These are phyloP conservation scores for Phytophthora pseudosyringae DNA, from an alignment of 352 stramenopile species.

Conservation along the genomic window DNA sequence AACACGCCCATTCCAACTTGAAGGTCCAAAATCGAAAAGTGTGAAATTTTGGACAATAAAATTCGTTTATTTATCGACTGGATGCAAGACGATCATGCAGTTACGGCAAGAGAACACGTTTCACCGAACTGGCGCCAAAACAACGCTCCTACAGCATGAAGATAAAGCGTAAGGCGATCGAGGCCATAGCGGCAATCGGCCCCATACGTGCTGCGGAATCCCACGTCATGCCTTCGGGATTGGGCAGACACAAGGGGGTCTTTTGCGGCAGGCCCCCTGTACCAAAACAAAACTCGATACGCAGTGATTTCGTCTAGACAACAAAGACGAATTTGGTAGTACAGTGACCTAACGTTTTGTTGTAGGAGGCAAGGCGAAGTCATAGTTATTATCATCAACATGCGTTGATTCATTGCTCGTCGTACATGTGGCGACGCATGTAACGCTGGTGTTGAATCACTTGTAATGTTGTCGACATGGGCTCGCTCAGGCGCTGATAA, in stretches of 20 bases:
- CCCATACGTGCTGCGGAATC: not conserved
- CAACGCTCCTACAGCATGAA: slow-evolving; percentile 5
- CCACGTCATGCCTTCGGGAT: slow-evolving; percentile 5
- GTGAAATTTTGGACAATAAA: slow-evolving; percentile 11
- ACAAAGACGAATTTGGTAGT: too few relatives aligned
- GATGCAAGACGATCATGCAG: not conserved
- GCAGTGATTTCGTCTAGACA: too few relatives aligned
- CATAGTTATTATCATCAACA: too few relatives aligned
- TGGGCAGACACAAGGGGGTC: slow-evolving; percentile 2
- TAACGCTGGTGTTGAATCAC: too few relatives aligned
- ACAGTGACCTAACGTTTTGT: too few relatives aligned
- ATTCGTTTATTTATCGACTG: not conserved
- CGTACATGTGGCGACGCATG: too few relatives aligned
- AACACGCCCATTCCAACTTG: slow-evolving; percentile 2
- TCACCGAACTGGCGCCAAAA: not conserved
- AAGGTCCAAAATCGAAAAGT: slow-evolving; percentile 6
- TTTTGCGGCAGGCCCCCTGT: too few relatives aligned
- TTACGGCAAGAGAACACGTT: not conserved
- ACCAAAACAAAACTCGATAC: too few relatives aligned
- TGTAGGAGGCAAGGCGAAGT: too few relatives aligned
- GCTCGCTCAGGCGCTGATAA: too few relatives aligned
- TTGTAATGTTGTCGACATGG: too few relatives aligned
- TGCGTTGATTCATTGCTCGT: too few relatives aligned
- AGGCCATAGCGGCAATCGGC: not conserved
- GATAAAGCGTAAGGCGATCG: not conserved